Percentiles rank a stretch among this genome's conserved stretches.
Conservation (phyloP, 2,329 filamentous ascomycete species). For the Dactylellina drechsleri region DNA sequence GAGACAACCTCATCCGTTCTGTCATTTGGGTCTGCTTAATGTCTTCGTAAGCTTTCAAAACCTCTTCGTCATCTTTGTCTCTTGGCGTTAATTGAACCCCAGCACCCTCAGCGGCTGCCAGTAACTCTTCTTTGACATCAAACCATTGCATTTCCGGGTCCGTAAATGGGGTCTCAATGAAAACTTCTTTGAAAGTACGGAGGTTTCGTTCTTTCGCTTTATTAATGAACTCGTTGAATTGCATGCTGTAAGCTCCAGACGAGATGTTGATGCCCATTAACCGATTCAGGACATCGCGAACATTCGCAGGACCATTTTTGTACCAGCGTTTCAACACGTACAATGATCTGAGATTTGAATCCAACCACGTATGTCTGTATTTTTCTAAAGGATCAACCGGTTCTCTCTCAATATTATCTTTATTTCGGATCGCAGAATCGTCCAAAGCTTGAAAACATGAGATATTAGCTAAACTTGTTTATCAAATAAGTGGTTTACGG, state of each 20-base stretch:
- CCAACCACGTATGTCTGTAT: slow-evolving; percentile 33
- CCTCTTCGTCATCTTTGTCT: slow-evolving; percentile 29
- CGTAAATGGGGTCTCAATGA: slow-evolving; percentile 34
- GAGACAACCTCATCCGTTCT: slow-evolving; percentile 8
- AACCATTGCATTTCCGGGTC: slow-evolving; percentile 35
- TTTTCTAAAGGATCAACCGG: slow-evolving; percentile 10
- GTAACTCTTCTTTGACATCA: slow-evolving; percentile 29
- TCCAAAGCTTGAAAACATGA: background rate
- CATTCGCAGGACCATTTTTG: slow-evolving; percentile 15
- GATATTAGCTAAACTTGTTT: no score
- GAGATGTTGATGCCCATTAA: slow-evolving; percentile 47
- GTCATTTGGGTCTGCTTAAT: slow-evolving; percentile 19
- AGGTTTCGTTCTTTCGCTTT: slow-evolving; percentile 30
- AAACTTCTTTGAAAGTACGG: slow-evolving; percentile 34
- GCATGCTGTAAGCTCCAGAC: slow-evolving; percentile 39
- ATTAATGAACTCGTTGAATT: slow-evolving; percentile 32
- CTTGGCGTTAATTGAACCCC: slow-evolving; percentile 3
- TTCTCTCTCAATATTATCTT: background rate
- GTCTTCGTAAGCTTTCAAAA: slow-evolving; percentile 17
- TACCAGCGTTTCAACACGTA: slow-evolving; percentile 47
- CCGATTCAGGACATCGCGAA: slow-evolving; percentile 41
- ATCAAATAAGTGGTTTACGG: no score
- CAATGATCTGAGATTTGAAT: slow-evolving; percentile 19
- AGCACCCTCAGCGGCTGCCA: slow-evolving; percentile 33
- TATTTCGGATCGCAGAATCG: background rate